A percentile compares a stretch with the other conserved stretches of the same genome.
phyloP scores from a whole-genome alignment of 345 rosid species.

The Lagerstroemia speciosa region DNA sequence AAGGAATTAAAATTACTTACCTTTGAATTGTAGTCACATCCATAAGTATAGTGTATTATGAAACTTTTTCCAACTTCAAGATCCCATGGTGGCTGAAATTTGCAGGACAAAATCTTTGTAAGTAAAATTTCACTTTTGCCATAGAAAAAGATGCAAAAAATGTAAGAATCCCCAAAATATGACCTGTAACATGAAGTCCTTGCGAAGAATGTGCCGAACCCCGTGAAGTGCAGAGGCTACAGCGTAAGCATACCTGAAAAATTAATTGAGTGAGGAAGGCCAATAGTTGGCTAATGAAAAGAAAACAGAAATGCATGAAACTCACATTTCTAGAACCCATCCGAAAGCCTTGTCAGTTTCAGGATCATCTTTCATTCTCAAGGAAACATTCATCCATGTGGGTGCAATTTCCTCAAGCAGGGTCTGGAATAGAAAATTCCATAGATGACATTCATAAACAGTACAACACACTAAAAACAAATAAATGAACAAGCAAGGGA shows the following conservation, averaged over 20 bases:
- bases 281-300: not conserved
- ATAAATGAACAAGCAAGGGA: not conserved
- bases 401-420: constrained; percentile 59
- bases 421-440: constrained; percentile 27
- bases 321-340: constrained; percentile 86
- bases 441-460: not conserved
- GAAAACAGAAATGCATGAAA: not conserved
- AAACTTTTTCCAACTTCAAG: constrained; percentile 49
- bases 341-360: constrained; percentile 71
- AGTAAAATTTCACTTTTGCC: not conserved
- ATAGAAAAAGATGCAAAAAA: constrained; percentile 7
- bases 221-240: constrained; percentile 70
- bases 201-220: constrained; percentile 47
- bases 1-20: constrained; percentile 18
- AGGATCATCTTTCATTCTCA: constrained; percentile 66
- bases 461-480: not conserved
- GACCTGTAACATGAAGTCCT: constrained; percentile 81
- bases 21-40: constrained; percentile 61
- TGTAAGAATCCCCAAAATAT: not conserved
- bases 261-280: not conserved
- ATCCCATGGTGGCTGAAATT: constrained; percentile 78
- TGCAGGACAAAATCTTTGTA: not conserved
- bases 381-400: constrained; percentile 70
- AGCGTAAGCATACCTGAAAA: constrained; percentile 71
- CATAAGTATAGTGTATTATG: constrained; percentile 69